Evolutionary conservation across 2,329 filamentous ascomycete species (phyloP), one percentile per base, ranked within the genome.

Genomic region (Sporothrix euskadiensis): DNA sequence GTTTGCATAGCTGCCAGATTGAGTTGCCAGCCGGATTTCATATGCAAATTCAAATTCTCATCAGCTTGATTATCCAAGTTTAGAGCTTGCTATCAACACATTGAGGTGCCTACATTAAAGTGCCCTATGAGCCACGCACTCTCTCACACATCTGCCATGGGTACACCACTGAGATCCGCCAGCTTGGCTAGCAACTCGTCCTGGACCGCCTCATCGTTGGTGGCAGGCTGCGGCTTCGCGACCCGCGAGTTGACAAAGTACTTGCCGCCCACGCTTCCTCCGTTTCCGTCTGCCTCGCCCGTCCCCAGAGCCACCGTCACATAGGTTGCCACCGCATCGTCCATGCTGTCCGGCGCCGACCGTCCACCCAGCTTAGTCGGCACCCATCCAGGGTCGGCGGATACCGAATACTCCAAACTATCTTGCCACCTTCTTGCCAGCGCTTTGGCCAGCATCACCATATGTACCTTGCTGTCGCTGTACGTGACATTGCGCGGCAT

Each of bases 401-500:
- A 80, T 0, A 86, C 83, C 1, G 54, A 26, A 6, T 19, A 12
- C 1, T 70, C 52, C 9, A 56, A 4, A 4, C 9, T 3, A 0
- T 76, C 76, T 8, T 71, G 73, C 78, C 84, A 85, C 8, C 82
- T 79, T 14, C 84, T 80, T 0, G 87, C 83, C 73, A 89, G 86
- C 2, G 84, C 86, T 73, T 86, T 87, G 0, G 87, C 85, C 16
- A 90, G 81, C 79, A 90, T 82, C 44, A 87, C 80, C 74, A 87
- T 84, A 74, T 89, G 86, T 44, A 90, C 77, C 78, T 90, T 90
- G 73, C 82, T 86, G 74, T 88, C 86, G 73, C 81, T 81, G 75
- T 89, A 90, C 1, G 79, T 76, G 16, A 71, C 57, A 1, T 8
- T 6, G 16, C 3, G 57, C 44, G 69, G 69, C 56, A 71, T 35